A percentile compares a stretch with the other conserved stretches of the same genome.
phyloP scores from a whole-genome alignment of 1,139 yeast genomes.

The Suhomyces ambrosiae region DNA sequence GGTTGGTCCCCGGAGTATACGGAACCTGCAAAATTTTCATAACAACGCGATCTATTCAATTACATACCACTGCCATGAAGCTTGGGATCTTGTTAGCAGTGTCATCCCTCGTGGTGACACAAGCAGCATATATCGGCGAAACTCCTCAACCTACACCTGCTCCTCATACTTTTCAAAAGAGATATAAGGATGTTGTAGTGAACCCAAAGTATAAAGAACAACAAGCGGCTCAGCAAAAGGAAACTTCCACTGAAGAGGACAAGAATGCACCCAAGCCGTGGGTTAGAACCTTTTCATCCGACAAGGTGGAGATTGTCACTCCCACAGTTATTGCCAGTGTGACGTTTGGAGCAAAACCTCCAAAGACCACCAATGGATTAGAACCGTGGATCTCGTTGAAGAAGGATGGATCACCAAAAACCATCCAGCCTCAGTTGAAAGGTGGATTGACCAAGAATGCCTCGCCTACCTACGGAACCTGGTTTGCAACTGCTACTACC shows the following conservation, averaged over 20 bases:
- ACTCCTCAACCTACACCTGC: constrained; percentile 6
- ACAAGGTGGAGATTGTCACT: constrained; percentile 62
- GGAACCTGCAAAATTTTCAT: constrained; percentile 10
- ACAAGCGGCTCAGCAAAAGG: constrained; percentile 26
- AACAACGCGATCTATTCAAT: constrained; percentile 11
- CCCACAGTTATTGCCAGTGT: constrained; percentile 85
- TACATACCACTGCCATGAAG: constrained; percentile 11
- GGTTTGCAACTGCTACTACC: constrained; percentile 71
- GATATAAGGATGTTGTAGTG: constrained; percentile 40
- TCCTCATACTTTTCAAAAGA: constrained; percentile 24
- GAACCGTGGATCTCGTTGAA: constrained; percentile 82
- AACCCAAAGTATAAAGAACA: constrained; percentile 44
- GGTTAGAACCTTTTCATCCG: constrained; percentile 68
- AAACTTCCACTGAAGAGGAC: constrained; percentile 11
- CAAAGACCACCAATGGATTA: constrained; percentile 63
- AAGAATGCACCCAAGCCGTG: constrained; percentile 55
- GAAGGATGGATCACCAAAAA: constrained; percentile 78
- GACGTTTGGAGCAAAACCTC: constrained; percentile 75
- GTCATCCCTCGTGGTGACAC: constrained; percentile 9
- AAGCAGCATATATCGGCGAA: constrained; percentile 6
- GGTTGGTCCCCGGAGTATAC: constrained; percentile 3
- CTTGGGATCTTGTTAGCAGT: constrained; percentile 8
- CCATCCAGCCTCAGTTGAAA: constrained; percentile 71
- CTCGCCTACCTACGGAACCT: constrained; percentile 73
- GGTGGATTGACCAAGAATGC: constrained; percentile 68